Percentiles rank a stretch among this genome's conserved stretches.
These are phyloP conservation scores for Vigna mungo DNA, from an alignment of 306 rosid genomes.

Conservation along the genomic window DNA sequence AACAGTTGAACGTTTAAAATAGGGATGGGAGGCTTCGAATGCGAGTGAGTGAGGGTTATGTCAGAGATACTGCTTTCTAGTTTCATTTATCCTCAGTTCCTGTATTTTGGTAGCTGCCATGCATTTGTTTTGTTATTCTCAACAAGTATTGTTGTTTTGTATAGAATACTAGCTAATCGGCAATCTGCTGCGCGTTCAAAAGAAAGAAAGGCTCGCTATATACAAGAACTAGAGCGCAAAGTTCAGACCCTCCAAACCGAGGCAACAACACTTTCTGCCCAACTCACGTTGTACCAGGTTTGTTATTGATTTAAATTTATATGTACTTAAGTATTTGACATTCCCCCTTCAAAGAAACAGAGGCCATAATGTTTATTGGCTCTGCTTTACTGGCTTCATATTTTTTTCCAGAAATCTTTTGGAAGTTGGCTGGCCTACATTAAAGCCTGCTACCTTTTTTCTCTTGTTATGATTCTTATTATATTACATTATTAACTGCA, in stretches of 20 bases:
- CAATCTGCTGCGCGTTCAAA: conserved; percentile 99
- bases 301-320: conserved; percentile 30
- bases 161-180: conserved; percentile 93
- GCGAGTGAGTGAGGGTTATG: conserved; percentile 6
- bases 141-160: conserved; percentile 35
- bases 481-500: not conserved
- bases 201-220: conserved; percentile 95
- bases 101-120: not conserved
- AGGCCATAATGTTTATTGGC: conserved; percentile 14
- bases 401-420: not conserved
- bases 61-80: not conserved
- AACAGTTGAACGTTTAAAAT: conserved; percentile 16
- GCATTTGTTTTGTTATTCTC: conserved; percentile 29
- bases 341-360: too few relatives aligned
- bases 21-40: not conserved
- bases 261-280: conserved; percentile 99
- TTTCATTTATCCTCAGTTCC: conserved; percentile 12
- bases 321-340: not conserved
- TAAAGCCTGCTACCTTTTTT: too few relatives aligned
- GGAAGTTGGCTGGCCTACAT: conserved; percentile 14
- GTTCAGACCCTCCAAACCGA: conserved; percentile 99
- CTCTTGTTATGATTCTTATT: conserved; percentile 6
- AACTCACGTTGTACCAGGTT: conserved; percentile 95
- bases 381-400: not conserved
- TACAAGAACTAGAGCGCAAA: conserved; percentile 98